Evolutionary conservation across 1,139 yeast genomes (phyloP).

Genomic region (Entelexis paramagnoliae): DNA sequence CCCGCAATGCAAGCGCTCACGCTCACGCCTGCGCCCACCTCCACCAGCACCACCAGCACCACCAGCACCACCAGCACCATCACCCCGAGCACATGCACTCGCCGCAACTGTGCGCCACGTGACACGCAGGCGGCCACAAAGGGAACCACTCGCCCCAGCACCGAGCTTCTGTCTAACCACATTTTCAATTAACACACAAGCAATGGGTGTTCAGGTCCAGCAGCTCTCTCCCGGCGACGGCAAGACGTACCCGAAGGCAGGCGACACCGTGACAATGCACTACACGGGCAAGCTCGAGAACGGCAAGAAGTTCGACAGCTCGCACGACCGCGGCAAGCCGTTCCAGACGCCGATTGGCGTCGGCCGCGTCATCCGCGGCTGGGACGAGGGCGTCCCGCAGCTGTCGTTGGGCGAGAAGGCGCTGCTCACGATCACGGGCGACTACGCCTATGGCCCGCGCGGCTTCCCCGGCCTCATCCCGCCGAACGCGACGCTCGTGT

Average conservation of each 20-base stretch:
- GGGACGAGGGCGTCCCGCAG: slow-evolving; percentile 9
- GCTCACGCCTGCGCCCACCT: no score
- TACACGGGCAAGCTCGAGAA: slow-evolving; percentile 8
- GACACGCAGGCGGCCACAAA: no score
- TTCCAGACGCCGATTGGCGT: slow-evolving; percentile 7
- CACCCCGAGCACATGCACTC: no score
- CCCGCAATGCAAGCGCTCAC: no score
- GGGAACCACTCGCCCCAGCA: no score
- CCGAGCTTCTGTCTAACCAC: no score
- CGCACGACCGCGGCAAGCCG: slow-evolving; percentile 9
- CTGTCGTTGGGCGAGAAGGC: slow-evolving; percentile 8
- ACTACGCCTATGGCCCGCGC: slow-evolving; percentile 7
- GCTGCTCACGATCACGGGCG: slow-evolving; percentile 7
- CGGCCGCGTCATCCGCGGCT: slow-evolving; percentile 7
- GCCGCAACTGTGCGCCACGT: no score
- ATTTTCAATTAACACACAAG: background rate
- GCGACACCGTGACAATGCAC: slow-evolving; percentile 5
- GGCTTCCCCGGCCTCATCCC: slow-evolving; percentile 7
- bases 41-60: no score
- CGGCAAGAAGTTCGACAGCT: slow-evolving; percentile 9
- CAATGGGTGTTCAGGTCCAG: slow-evolving; percentile 6
- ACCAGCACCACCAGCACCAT: no score
- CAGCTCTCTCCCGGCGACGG: slow-evolving; percentile 8
- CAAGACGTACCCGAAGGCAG: slow-evolving; percentile 5
- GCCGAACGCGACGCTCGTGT: slow-evolving; percentile 7